A percentile compares a stretch with the other conserved stretches of the same genome.
These are phyloP conservation scores for Boletus sp. DNA, from an alignment of 1,284 basidiomycete species.

Conservation along the genomic window DNA sequence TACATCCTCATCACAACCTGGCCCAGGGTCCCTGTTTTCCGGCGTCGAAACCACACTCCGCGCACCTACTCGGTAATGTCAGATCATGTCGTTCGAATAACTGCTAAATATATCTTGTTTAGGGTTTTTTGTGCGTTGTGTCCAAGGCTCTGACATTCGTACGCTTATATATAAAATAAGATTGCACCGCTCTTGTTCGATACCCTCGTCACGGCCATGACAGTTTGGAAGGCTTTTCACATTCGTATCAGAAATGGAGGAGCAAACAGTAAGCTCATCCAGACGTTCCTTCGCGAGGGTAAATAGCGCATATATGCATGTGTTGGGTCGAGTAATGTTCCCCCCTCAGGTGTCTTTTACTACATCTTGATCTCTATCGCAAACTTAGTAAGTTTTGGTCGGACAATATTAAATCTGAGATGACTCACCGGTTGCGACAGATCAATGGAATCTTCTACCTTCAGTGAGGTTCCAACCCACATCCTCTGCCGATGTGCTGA, in stretches of 20 bases:
- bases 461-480: conserved; percentile 46
- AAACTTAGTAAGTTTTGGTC: conserved; percentile 46
- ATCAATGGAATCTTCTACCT: conserved; percentile 80
- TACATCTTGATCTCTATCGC: conserved; percentile 77
- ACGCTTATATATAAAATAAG: conserved; percentile 36
- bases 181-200: conserved; percentile 76
- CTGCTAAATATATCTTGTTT: conserved; percentile 12
- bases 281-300: conserved; percentile 79
- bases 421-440: conserved; percentile 26
- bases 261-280: conserved; percentile 71
- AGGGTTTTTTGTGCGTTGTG: conserved; percentile 66
- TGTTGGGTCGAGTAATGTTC: conserved; percentile 6
- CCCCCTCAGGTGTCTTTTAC: conserved; percentile 63
- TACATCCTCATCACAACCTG: conserved; percentile 16
- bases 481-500: conserved; percentile 3
- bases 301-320: conserved; percentile 15
- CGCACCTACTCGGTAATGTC: conserved; percentile 63
- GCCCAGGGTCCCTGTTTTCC: conserved; percentile 67
- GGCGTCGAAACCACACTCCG: conserved; percentile 70
- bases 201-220: conserved; percentile 73
- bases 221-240: conserved; percentile 66
- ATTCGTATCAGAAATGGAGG: conserved; percentile 70
- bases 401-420: neutral
- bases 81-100: conserved; percentile 5
- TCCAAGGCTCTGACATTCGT: neutral